Conservation (phyloP, 2,329 filamentous ascomycete species). For the Coniochaeta sp. region DNA sequence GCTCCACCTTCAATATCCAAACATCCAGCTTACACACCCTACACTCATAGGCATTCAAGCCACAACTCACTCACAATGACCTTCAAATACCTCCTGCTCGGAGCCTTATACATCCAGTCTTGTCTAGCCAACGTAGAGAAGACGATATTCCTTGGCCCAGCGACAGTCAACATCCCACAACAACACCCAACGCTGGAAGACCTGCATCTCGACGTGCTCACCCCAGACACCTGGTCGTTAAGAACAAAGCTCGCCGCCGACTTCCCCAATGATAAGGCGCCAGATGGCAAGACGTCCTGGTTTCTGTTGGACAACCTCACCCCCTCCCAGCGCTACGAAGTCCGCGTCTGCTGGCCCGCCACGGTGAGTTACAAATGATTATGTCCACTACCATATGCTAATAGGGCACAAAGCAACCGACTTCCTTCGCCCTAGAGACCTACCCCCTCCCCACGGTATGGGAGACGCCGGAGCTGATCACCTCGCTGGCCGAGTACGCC, state of each 20-base stretch:
- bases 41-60: neutral
- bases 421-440: constrained; percentile 63
- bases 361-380: constrained; percentile 48
- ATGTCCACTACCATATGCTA: neutral
- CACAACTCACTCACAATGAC: neutral
- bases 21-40: neutral
- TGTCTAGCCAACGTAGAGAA: constrained; percentile 79
- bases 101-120: neutral
- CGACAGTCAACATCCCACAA: constrained; percentile 45
- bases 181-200: constrained; percentile 48
- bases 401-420: constrained; percentile 63
- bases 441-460: constrained; percentile 56
- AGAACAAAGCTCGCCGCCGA: constrained; percentile 57
- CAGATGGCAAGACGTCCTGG: constrained; percentile 64
- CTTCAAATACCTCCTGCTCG: neutral
- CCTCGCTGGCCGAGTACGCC: constrained; percentile 58
- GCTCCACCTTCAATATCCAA: neutral
- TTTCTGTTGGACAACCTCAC: constrained; percentile 63
- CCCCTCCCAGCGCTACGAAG: constrained; percentile 76
- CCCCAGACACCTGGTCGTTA: constrained; percentile 43
- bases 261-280: constrained; percentile 51
- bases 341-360: constrained; percentile 88
- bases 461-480: constrained; percentile 52
- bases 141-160: constrained; percentile 73
- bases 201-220: constrained; percentile 58